These are phyloP conservation scores for Talaromyces liani DNA, from an alignment of 495 filamentous ascomycete species.

Conservation along the genomic window DNA sequence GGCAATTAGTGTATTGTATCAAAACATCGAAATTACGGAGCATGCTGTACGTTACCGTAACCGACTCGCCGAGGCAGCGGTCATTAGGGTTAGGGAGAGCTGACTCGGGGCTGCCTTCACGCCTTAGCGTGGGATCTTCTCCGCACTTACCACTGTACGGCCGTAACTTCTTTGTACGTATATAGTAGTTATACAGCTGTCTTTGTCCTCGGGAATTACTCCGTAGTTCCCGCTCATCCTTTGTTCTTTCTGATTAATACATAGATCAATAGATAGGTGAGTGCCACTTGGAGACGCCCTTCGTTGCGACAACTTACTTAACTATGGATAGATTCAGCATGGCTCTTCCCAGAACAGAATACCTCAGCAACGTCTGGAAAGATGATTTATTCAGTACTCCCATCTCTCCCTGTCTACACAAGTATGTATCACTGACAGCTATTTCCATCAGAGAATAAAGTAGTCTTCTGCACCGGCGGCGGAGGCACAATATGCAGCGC, in stretches of 20 bases:
- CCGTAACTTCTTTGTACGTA: not conserved
- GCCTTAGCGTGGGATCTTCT: not conserved
- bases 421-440: slow-evolving; percentile 1
- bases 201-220: not conserved
- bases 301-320: not conserved
- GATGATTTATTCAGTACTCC: slow-evolving; percentile 71
- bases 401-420: no score
- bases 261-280: not conserved
- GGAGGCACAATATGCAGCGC: slow-evolving; percentile 90
- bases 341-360: slow-evolving; percentile 63
- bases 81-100: no score
- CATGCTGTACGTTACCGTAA: no score
- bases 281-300: not conserved
- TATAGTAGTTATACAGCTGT: no score
- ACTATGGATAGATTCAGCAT: slow-evolving; percentile 12
- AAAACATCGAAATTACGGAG: no score
- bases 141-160: not conserved
- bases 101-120: not conserved
- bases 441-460: slow-evolving; percentile 59
- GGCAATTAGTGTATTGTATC: no score
- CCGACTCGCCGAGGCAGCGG: not conserved
- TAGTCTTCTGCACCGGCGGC: slow-evolving; percentile 93
- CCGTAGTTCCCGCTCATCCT: not conserved
- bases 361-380: slow-evolving; percentile 74
- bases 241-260: not conserved